Percentiles rank a stretch among this genome's conserved stretches.
Evolutionary conservation across 768 basidiomycete genomes (phyloP).

Genomic region (Hygrophorus russula): DNA sequence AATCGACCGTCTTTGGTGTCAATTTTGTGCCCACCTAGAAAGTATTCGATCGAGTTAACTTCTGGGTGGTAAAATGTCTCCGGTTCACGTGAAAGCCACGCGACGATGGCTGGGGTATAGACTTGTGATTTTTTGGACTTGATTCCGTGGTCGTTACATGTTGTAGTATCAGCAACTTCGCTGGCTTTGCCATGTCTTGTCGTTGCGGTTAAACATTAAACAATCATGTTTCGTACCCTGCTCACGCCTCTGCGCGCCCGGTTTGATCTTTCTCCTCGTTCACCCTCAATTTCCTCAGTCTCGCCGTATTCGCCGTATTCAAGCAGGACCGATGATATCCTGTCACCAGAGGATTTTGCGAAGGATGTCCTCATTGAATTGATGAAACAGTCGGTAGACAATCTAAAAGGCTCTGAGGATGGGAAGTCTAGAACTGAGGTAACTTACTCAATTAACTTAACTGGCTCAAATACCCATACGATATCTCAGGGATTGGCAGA

Average conservation of each 20-base stretch:
- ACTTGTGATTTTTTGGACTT: too few relatives aligned
- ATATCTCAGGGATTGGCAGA: constrained; percentile 46
- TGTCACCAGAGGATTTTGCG: constrained; percentile 60
- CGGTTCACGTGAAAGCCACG: too few relatives aligned
- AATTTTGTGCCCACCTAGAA: too few relatives aligned
- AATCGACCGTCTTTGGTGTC: too few relatives aligned
- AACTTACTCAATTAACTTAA: neutral
- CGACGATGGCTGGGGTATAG: too few relatives aligned
- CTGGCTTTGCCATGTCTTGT: too few relatives aligned
- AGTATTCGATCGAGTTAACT: too few relatives aligned
- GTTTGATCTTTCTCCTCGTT: constrained; percentile 29
- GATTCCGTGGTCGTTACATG: too few relatives aligned
- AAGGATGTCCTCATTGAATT: constrained; percentile 61
- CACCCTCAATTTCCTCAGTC: constrained; percentile 4
- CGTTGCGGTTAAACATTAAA: neutral
- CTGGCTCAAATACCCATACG: neutral
- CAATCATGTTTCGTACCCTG: constrained; percentile 45
- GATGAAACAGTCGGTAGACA: constrained; percentile 61
- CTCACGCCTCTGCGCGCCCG: constrained; percentile 47
- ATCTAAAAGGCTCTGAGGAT: constrained; percentile 48
- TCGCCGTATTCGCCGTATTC: constrained; percentile 9
- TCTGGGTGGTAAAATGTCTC: too few relatives aligned
- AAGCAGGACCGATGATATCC: constrained; percentile 21
- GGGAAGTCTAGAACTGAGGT: neutral
- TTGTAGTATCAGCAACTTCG: too few relatives aligned